Percentiles rank a stretch among this genome's conserved stretches.
Evolutionary conservation across 495 filamentous ascomycete genomes (phyloP).

Genomic region (Podospora pseudopauciseta): DNA sequence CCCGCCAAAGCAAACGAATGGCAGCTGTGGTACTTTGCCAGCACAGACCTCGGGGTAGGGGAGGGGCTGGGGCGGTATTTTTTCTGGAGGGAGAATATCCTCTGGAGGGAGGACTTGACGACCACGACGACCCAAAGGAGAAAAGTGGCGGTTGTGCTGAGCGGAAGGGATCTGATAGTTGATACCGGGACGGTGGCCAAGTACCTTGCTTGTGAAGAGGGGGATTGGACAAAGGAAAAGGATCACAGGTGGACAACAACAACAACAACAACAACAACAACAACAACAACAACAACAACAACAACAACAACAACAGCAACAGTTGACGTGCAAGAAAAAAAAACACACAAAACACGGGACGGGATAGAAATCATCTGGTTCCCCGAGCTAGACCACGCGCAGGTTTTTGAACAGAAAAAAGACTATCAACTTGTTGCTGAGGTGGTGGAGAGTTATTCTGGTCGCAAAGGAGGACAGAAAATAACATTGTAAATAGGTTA

Average conservation of each 20-base stretch:
- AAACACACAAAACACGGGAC: background rate
- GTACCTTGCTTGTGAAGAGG: conserved; percentile 49
- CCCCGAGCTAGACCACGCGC: conserved; percentile 60
- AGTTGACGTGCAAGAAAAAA: no score
- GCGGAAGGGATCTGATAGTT: conserved; percentile 62
- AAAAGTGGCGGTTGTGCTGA: conserved; percentile 53
- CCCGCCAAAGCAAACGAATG: conserved; percentile 58
- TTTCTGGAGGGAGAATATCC: conserved; percentile 64
- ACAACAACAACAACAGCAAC: no score
- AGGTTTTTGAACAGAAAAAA: conserved; percentile 55
- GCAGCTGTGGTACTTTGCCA: conserved; percentile 65
- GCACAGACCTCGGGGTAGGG: conserved; percentile 59
- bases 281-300: no score
- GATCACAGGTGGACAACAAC: conserved; percentile 6
- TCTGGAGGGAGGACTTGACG: conserved; percentile 59
- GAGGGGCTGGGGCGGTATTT: conserved; percentile 58
- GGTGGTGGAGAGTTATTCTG: conserved; percentile 40
- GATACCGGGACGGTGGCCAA: conserved; percentile 53
- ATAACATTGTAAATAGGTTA: no score
- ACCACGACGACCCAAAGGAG: conserved; percentile 21
- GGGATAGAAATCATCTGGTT: conserved; percentile 60
- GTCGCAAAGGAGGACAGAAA: conserved; percentile 17
- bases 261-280: no score
- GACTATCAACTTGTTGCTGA: conserved; percentile 42
- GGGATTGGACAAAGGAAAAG: conserved; percentile 10